Evolutionary conservation across 257 asterid genomes (phyloP), one percentile per base, ranked within the genome.

Genomic region (Solanum corneliomulleri): DNA sequence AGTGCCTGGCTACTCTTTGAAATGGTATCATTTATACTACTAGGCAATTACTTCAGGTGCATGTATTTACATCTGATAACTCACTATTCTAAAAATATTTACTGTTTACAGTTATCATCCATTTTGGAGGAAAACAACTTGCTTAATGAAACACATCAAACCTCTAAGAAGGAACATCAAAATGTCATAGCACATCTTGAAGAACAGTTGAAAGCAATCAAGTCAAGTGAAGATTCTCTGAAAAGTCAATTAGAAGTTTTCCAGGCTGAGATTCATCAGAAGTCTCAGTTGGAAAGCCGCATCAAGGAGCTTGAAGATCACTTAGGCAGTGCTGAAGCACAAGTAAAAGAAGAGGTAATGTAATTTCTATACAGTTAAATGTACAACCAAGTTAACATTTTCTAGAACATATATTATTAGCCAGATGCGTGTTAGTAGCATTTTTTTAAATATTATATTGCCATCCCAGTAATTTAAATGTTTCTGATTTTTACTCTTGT

Each of bases 161-260:
- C 78, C 88, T 89, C 98, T 47, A 94, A 91, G 93, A 93, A 91
- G 91, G 98, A 97, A 82, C 98, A 95, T 81, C 93, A 94, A 86
- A 87, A 89, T 58, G 92, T 91, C 85, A 93, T 95, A 80, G 74
- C 86, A 45, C 87, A 89, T 52, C 98, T 94, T 56, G 98, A 97
- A 89, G 97, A 92, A 88, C 95, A 94, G 89, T 72, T 97, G 93
- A 93, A 94, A 89, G 96, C 91, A 86, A 94, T 91, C 27, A 93
- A 90, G 85, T 90, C 93, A 7, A 90, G 85, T 31, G 96, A 91
- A 89, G 93, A 89, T 86, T 91, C 91, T 69, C 87, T 94, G 93
- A 94, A 92, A 90, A 90, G 91, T 75, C 92, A 93, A 87, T 29
- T 92, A 85, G 98, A 94, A 87, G 85, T 49, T 90, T 91, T 93